These are phyloP conservation scores for Mytilinidion resinicola DNA, from an alignment of 495 filamentous ascomycete genomes.

Conservation along the genomic window DNA sequence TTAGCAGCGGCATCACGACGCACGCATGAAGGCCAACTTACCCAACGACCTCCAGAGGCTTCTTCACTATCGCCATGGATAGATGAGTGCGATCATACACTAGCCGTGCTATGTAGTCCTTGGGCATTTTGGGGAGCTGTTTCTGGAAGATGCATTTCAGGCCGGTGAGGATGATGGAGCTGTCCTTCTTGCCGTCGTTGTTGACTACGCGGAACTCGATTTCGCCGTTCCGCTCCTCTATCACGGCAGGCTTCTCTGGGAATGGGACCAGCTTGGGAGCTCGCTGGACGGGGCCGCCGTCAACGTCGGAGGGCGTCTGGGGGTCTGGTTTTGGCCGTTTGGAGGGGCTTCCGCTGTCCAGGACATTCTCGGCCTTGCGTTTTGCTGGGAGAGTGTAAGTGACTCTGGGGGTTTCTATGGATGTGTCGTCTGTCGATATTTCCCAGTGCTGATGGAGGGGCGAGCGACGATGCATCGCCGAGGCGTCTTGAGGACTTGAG, in stretches of 20 bases:
- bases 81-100: conserved; percentile 96
- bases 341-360: not conserved
- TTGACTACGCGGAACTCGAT: conserved; percentile 98
- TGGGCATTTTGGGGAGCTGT: conserved; percentile 97
- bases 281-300: conserved; percentile 1
- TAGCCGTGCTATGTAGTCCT: conserved; percentile 94
- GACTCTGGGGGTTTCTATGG: not conserved
- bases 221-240: conserved; percentile 90
- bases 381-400: not conserved
- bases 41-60: conserved; percentile 87
- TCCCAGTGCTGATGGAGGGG: too few species aligned
- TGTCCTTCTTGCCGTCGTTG: conserved; percentile 83
- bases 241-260: conserved; percentile 60
- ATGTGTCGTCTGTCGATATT: too few species aligned
- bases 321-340: not conserved
- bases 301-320: not conserved
- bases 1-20: too few species aligned
- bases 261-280: not conserved
- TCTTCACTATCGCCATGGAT: conserved; percentile 95
- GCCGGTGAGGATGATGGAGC: conserved; percentile 88
- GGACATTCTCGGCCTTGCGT: not conserved
- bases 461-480: too few species aligned
- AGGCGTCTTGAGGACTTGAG: too few species aligned
- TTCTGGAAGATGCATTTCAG: conserved; percentile 99
- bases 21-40: conserved; percentile 28